Evolutionary conservation across 257 asterid species (phyloP).

Genomic region (Galeopsis tetrahit): DNA sequence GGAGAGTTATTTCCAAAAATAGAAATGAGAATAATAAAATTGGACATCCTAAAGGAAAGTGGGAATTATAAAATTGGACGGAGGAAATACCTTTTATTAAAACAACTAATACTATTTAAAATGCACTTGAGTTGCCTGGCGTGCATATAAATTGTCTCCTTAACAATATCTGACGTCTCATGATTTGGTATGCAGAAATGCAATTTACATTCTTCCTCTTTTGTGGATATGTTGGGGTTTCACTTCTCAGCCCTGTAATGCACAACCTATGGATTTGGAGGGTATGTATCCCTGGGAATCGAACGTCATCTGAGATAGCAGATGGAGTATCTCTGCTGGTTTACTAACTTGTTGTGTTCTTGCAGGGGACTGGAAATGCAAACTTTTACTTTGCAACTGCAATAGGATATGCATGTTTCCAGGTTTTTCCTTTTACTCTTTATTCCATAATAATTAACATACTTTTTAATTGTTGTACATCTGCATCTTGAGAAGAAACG

Average conservation of each 20-base stretch:
- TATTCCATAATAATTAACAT: slow-evolving; percentile 19
- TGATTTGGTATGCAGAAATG: slow-evolving; percentile 67
- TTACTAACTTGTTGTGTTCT: slow-evolving; percentile 27
- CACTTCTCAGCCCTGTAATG: slow-evolving; percentile 96
- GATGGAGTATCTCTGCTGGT: slow-evolving; percentile 18
- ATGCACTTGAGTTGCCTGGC: no score
- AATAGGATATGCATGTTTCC: slow-evolving; percentile 93
- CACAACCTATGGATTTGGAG: slow-evolving; percentile 99
- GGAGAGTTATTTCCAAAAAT: no score
- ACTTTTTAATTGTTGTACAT: background rate
- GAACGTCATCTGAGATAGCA: background rate
- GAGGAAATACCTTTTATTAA: no score
- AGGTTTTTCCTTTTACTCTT: slow-evolving; percentile 53
- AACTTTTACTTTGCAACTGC: slow-evolving; percentile 97
- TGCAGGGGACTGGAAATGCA: slow-evolving; percentile 99
- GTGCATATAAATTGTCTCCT: background rate
- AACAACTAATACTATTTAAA: no score
- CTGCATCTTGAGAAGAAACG: slow-evolving; percentile 7
- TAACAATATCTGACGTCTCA: slow-evolving; percentile 32
- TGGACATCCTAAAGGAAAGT: no score
- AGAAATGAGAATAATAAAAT: no score
- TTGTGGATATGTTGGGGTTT: slow-evolving; percentile 88
- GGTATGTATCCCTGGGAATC: slow-evolving; percentile 54
- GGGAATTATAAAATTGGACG: no score
- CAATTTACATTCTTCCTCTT: slow-evolving; percentile 86